Evolutionary conservation across 768 basidiomycete species (phyloP).

Genomic region (Boletus patriciae): DNA sequence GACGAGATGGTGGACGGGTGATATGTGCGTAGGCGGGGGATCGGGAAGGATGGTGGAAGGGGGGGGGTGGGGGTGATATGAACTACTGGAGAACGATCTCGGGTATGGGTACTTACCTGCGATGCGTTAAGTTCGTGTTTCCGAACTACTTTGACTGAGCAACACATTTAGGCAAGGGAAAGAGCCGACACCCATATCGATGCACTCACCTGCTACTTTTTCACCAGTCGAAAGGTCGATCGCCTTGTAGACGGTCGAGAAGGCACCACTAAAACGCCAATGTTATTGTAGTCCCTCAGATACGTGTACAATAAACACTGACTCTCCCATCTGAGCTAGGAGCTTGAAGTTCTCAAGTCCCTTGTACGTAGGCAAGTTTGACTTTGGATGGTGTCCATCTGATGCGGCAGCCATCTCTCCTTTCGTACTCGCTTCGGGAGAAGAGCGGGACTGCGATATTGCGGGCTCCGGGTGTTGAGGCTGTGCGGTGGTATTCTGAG

Average conservation of each 20-base stretch:
- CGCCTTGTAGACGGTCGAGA: conserved; percentile 98
- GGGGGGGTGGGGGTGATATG: conserved; percentile 20
- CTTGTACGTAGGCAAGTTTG: conserved; percentile 81
- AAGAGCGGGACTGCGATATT: conserved; percentile 32
- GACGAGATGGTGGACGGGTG: conserved; percentile 24
- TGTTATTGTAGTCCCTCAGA: conserved; percentile 15
- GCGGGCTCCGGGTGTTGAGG: conserved; percentile 40
- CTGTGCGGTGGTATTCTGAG: conserved; percentile 32
- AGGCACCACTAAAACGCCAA: conserved; percentile 69
- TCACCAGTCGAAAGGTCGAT: conserved; percentile 69
- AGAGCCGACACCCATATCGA: neutral
- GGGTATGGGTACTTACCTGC: conserved; percentile 64
- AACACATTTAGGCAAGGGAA: conserved; percentile 12
- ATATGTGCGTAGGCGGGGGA: conserved; percentile 13
- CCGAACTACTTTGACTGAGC: conserved; percentile 86
- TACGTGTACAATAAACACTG: conserved; percentile 36
- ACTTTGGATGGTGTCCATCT: conserved; percentile 71
- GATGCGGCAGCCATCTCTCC: conserved; percentile 54
- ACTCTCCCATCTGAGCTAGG: conserved; percentile 92
- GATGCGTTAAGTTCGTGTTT: conserved; percentile 89
- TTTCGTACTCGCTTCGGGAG: conserved; percentile 17
- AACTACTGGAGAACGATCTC: conserved; percentile 26
- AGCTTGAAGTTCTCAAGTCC: conserved; percentile 81
- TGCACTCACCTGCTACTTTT: conserved; percentile 73
- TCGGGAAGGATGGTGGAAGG: conserved; percentile 24